Percentiles rank a stretch among this genome's conserved stretches.
Conservation (phyloP, 2,329 filamentous ascomycete species). For the Davidsoniella eucalypti region DNA sequence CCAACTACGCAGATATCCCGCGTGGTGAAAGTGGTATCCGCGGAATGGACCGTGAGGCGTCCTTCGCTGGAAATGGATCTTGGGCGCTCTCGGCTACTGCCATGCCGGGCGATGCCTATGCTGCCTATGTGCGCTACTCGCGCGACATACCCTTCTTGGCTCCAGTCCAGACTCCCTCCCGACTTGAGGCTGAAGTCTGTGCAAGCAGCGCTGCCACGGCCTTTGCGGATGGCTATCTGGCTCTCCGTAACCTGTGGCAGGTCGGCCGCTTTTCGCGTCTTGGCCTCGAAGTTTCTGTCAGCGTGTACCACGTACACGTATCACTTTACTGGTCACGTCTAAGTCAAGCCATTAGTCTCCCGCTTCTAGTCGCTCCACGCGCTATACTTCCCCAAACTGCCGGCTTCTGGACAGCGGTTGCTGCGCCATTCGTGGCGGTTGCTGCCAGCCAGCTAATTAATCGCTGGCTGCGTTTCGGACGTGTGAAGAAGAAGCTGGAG, state of each 20-base stretch:
- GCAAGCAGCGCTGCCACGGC: slow-evolving; percentile 18
- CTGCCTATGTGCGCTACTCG: slow-evolving; percentile 24
- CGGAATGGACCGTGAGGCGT: slow-evolving; percentile 22
- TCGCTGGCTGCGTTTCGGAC: slow-evolving; percentile 22
- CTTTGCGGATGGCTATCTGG: slow-evolving; percentile 21
- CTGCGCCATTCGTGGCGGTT: slow-evolving; percentile 24
- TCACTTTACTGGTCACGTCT: slow-evolving; percentile 32
- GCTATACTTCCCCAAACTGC: slow-evolving; percentile 17
- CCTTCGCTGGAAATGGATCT: slow-evolving; percentile 16
- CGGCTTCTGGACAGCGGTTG: slow-evolving; percentile 23
- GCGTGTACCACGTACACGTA: slow-evolving; percentile 25
- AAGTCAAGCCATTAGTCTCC: slow-evolving; percentile 19
- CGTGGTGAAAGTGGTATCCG: slow-evolving; percentile 21
- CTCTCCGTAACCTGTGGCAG: slow-evolving; percentile 27
- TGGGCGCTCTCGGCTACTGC: slow-evolving; percentile 27
- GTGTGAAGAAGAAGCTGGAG: slow-evolving; percentile 11
- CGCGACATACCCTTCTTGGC: slow-evolving; percentile 20
- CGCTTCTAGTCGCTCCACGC: slow-evolving; percentile 15
- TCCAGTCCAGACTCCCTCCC: slow-evolving; percentile 16
- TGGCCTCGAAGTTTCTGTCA: slow-evolving; percentile 29
- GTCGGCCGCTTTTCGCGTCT: slow-evolving; percentile 26
- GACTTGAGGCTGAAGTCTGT: slow-evolving; percentile 28
- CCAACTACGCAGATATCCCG: slow-evolving; percentile 19
- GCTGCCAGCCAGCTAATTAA: slow-evolving; percentile 17
- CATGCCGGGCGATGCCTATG: slow-evolving; percentile 15